Evolutionary conservation across 495 filamentous ascomycete species (phyloP), one percentile per base, ranked within the genome.

Genomic region (Penicillium bovifimosum): DNA sequence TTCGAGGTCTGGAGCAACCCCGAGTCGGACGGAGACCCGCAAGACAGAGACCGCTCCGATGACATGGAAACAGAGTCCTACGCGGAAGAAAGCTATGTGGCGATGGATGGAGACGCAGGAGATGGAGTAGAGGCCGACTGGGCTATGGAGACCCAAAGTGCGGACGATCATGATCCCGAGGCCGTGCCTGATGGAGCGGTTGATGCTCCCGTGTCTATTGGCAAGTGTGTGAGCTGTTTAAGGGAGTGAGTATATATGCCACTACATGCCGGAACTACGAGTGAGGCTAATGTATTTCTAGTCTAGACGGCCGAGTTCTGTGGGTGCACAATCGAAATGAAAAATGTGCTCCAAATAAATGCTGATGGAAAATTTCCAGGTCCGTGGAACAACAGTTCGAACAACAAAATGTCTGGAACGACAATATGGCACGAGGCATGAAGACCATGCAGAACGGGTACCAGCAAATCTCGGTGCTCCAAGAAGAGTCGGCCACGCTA

Each of bases 201-300:
- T 32, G 41, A 32, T 44, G 8, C 5, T 32, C 41, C 41, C 41
- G 41, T 33, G 14, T 44, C 41, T 32, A 31, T 44, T 31, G 41
- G 8, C 41, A 44, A 44, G 41, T 44, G 41, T 44, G 27, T 44
- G 41, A 44, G 28, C 5, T 44, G 41, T 33, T 32, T 44, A 14
- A 32, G 14, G 17, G 28, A 44, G 41, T 32, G 5, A 33, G 41
- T 29, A 13, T 16, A 44, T 33, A 17, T 44, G 41, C 28, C 16
- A 9, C 41, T 44, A 32, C 41, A 44, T 33, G 27, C 13, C 8
- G 38, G 38, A 33, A 28, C 33, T 44, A 44, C 41, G 5, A 31
- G 41, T 44, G 41, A 44, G 27, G 41, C 41, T 44, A 44, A 44
- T 44, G 27, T 44, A 27, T 17, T 44, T 33, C 41, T 44, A 44